Percentiles rank a stretch among this genome's conserved stretches.
phyloP scores from a whole-genome alignment of 1,284 basidiomycete genomes.

The Vanrija sp. region DNA sequence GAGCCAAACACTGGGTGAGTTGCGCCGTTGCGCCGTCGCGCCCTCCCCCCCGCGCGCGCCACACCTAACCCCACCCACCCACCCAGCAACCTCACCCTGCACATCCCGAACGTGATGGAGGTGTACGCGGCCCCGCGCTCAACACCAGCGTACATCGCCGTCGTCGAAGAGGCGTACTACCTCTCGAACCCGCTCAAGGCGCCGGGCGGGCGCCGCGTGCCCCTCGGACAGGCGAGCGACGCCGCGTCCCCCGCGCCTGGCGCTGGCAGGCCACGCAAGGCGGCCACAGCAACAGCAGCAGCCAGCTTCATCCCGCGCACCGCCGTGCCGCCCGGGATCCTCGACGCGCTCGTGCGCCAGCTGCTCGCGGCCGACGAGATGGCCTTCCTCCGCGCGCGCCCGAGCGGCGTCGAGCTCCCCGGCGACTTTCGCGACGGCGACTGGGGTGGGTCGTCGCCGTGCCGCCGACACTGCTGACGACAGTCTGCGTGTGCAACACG shows the following conservation, averaged over 20 bases:
- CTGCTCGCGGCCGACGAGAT: neutral
- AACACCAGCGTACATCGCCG: too few species aligned
- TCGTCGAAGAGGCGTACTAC: neutral
- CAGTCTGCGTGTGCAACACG: conserved; percentile 6
- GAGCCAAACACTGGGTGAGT: too few species aligned
- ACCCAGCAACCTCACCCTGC: neutral
- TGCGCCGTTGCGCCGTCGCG: neutral
- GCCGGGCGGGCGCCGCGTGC: neutral
- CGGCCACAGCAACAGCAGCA: too few species aligned
- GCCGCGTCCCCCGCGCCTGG: conserved; percentile 3
- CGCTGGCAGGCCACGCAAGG: neutral
- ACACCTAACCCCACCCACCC: neutral
- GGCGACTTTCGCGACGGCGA: neutral
- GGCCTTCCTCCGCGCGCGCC: neutral
- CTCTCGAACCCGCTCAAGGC: neutral
- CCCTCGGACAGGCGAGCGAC: neutral
- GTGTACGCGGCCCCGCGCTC: neutral
- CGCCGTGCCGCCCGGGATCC: neutral
- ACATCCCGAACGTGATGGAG: neutral
- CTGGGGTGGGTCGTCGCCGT: conserved; percentile 4
- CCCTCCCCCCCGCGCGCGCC: neutral
- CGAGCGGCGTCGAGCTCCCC: neutral
- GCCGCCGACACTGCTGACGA: too few species aligned
- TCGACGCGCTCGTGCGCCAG: neutral
- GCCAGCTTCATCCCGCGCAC: neutral